phyloP scores from a whole-genome alignment of 2,329 filamentous ascomycete genomes.

The Colletotrichum tofieldiae region DNA sequence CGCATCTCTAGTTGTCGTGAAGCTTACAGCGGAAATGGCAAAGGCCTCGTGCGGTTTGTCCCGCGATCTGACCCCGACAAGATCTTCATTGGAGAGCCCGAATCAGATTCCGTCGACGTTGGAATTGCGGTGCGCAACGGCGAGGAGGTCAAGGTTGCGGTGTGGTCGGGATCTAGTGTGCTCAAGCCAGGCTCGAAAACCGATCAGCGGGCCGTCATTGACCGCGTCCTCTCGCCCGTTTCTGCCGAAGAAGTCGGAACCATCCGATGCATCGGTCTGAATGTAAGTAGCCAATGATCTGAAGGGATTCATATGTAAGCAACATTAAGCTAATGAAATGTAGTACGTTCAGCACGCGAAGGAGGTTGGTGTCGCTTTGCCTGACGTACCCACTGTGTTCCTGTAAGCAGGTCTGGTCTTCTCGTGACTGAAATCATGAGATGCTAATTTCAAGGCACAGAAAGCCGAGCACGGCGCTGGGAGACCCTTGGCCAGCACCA shows the following conservation, averaged over 20 bases:
- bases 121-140: slow-evolving; percentile 70
- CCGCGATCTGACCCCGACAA: slow-evolving; percentile 65
- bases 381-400: slow-evolving; percentile 70
- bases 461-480: slow-evolving; percentile 69
- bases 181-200: slow-evolving; percentile 68
- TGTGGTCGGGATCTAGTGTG: slow-evolving; percentile 73
- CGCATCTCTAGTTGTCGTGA: not conserved
- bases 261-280: slow-evolving; percentile 70
- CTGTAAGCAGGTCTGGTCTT: slow-evolving; percentile 51
- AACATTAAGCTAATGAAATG: not conserved
- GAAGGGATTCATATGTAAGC: too few relatives aligned
- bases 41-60: slow-evolving; percentile 73
- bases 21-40: not conserved
- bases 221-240: slow-evolving; percentile 63
- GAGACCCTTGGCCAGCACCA: slow-evolving; percentile 67
- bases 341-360: slow-evolving; percentile 57
- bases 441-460: slow-evolving; percentile 32
- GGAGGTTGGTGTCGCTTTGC: slow-evolving; percentile 68
- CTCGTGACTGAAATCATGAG: not conserved
- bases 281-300: slow-evolving; percentile 56
- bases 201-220: slow-evolving; percentile 61
- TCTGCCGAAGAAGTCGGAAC: slow-evolving; percentile 48
- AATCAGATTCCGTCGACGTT: slow-evolving; percentile 68
- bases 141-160: slow-evolving; percentile 68
- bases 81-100: slow-evolving; percentile 70